A percentile compares a stretch with the other conserved stretches of the same genome.
Evolutionary conservation across 768 basidiomycete species (phyloP).

Genomic region (Mrakia hoshinonis): DNA sequence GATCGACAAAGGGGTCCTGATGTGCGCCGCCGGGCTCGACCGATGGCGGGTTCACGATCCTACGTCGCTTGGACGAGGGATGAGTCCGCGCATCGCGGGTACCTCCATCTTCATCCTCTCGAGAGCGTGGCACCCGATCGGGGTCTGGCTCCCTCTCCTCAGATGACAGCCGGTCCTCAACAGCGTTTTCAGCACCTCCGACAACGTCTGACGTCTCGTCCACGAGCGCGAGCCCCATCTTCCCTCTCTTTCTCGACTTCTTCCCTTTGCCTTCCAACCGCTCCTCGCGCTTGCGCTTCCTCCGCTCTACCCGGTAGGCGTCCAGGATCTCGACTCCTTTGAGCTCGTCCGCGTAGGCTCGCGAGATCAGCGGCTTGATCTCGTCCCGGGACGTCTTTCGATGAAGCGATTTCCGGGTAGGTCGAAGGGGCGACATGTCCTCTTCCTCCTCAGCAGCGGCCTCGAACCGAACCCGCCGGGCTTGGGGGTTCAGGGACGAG

Average conservation of each 20-base stretch:
- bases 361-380: neutral
- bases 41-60: too few relatives aligned
- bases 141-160: neutral
- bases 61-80: too few relatives aligned
- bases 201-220: neutral
- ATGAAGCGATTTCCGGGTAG: neutral
- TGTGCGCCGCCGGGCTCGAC: too few relatives aligned
- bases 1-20: too few relatives aligned
- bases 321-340: neutral
- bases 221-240: neutral
- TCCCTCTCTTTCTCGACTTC: neutral
- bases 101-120: too few relatives aligned
- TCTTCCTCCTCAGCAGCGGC: neutral
- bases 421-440: neutral
- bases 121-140: too few relatives aligned
- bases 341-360: neutral
- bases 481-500: neutral
- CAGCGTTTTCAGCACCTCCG: neutral
- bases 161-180: neutral
- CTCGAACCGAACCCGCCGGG: neutral
- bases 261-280: too few relatives aligned
- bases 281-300: neutral
- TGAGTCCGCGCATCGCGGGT: too few relatives aligned
- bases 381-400: neutral
- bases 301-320: neutral